Evolutionary conservation across 164 flowering plant genomes (phyloP).

Genomic region (Vitis amurensis): DNA sequence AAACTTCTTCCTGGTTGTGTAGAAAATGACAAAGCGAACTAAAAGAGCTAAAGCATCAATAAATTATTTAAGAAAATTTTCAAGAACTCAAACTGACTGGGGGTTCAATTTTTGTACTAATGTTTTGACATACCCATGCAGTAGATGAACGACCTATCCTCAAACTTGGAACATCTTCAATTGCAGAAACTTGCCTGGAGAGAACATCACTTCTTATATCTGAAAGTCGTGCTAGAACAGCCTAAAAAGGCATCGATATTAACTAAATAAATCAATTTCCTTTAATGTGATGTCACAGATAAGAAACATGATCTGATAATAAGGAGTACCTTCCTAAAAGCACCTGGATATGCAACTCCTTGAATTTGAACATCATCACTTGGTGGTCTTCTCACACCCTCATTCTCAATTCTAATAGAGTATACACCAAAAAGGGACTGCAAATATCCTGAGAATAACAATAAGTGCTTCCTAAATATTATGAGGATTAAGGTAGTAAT

Average conservation of each 20-base stretch:
- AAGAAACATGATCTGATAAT: neutral
- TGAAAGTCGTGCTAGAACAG: constrained; percentile 65
- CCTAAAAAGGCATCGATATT: constrained; percentile 39
- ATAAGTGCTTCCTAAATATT: neutral
- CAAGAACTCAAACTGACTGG: too few relatives aligned
- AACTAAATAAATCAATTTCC: neutral
- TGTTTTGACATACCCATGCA: constrained; percentile 34
- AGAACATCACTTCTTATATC: constrained; percentile 50
- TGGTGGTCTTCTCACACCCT: constrained; percentile 72
- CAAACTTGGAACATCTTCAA: constrained; percentile 45
- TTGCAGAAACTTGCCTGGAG: constrained; percentile 23
- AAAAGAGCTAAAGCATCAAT: neutral
- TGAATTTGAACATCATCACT: constrained; percentile 84
- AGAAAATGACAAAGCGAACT: neutral
- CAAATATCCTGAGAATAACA: constrained; percentile 59
- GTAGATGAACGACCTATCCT: constrained; percentile 36
- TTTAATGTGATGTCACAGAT: neutral
- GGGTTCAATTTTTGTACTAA: neutral
- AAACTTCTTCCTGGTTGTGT: neutral
- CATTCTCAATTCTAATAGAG: constrained; percentile 80
- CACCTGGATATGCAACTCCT: constrained; percentile 65
- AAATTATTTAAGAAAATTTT: neutral
- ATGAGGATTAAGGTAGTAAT: too few relatives aligned
- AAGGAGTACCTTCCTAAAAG: constrained; percentile 63
- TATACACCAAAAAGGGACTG: constrained; percentile 79